Percentiles rank a stretch among this genome's conserved stretches.
These are phyloP conservation scores for Histomonas meleagridis DNA, from an alignment of 208 protist genomes.

Conservation along the genomic window DNA sequence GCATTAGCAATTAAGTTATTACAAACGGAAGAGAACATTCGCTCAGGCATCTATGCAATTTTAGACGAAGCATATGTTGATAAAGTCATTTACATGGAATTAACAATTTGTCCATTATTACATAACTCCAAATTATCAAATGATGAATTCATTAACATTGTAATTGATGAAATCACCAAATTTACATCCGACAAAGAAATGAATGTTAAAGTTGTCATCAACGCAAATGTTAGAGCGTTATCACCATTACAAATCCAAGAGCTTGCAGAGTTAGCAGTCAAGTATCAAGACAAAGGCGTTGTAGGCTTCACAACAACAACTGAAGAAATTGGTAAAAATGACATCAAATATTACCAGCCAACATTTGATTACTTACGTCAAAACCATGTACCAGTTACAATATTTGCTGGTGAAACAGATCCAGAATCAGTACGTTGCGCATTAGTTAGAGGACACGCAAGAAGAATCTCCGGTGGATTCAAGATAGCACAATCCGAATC, in stretches of 20 bases:
- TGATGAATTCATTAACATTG: neutral
- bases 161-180: neutral
- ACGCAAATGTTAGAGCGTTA: neutral
- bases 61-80: neutral
- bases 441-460: neutral
- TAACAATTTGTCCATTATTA: neutral
- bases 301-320: neutral
- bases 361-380: neutral
- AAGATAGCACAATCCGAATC: neutral
- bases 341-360: neutral
- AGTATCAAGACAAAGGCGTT: neutral
- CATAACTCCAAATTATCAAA: neutral
- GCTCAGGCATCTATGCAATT: neutral
- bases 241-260: neutral
- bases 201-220: neutral
- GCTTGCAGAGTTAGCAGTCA: neutral
- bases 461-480: constrained; percentile 14
- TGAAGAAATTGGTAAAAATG: neutral
- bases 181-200: neutral
- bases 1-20: neutral
- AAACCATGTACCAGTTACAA: neutral
- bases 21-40: neutral
- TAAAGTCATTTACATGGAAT: neutral
- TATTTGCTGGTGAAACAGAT: neutral
- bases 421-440: neutral